Percentiles rank a stretch among this genome's conserved stretches.
Conservation (phyloP, 1,139 yeast genomes). For the Schizosaccharomyces versatilis region DNA sequence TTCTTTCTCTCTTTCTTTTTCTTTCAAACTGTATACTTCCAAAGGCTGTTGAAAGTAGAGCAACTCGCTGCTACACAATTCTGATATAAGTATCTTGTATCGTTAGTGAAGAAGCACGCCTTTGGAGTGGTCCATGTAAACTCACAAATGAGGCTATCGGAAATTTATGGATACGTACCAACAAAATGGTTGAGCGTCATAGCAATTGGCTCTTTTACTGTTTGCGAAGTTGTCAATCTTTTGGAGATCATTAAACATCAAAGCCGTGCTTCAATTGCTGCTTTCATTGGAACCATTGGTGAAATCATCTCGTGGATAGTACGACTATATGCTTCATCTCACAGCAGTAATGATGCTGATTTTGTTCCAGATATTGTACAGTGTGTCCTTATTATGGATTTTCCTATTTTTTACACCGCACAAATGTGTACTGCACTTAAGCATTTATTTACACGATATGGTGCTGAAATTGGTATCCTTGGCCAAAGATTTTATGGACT, state of each 20-base stretch:
- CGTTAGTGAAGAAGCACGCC: too few relatives aligned
- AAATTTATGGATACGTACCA: not conserved
- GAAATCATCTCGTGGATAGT: not conserved
- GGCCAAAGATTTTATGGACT: constrained; percentile 4
- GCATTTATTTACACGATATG: not conserved
- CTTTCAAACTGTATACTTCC: too few relatives aligned
- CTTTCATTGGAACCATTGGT: not conserved
- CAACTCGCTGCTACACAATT: too few relatives aligned
- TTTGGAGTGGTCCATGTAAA: too few relatives aligned
- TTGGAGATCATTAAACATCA: too few relatives aligned
- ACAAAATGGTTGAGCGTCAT: not conserved
- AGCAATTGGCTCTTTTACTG: not conserved
- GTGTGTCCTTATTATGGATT: not conserved
- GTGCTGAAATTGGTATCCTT: not conserved
- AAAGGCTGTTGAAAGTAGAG: too few relatives aligned
- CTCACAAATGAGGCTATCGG: too few relatives aligned
- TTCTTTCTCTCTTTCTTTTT: too few relatives aligned
- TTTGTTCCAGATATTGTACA: not conserved
- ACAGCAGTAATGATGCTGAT: not conserved
- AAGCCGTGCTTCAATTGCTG: not conserved
- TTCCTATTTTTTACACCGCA: not conserved
- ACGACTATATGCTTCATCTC: not conserved
- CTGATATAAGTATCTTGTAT: too few relatives aligned
- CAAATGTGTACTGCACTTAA: not conserved
- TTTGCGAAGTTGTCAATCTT: not conserved